Conservation (phyloP, 2,329 filamentous ascomycete species). For the Colletotrichum sp. region DNA sequence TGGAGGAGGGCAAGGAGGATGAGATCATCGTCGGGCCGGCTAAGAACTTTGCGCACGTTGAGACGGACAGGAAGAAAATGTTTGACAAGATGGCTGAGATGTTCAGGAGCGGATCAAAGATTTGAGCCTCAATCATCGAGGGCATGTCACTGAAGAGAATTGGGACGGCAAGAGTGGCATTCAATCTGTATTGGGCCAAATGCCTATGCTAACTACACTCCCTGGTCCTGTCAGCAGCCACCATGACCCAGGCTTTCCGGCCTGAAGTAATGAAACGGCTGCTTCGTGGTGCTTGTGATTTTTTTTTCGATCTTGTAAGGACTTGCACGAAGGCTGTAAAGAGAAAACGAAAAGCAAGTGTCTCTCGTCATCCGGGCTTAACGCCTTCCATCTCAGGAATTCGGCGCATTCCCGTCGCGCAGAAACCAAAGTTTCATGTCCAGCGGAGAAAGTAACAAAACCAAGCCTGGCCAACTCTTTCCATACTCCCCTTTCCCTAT, state of each 20-base stretch:
- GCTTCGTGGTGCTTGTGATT: background rate
- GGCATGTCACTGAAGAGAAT: background rate
- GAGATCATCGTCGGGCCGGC: constrained; percentile 21
- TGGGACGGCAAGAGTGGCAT: background rate
- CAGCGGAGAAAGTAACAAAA: background rate
- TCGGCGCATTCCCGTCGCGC: background rate
- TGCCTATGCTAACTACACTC: constrained; percentile 18
- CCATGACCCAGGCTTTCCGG: constrained; percentile 6
- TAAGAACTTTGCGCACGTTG: constrained; percentile 7
- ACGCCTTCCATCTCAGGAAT: constrained; percentile 17
- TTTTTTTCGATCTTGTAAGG: constrained; percentile 1
- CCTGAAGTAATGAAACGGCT: background rate
- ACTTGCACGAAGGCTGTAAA: constrained; percentile 10
- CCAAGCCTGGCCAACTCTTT: background rate
- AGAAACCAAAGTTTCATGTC: constrained; percentile 4
- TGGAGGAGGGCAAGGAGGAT: constrained; percentile 46
- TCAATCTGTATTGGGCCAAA: constrained; percentile 19
- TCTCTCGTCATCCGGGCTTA: background rate
- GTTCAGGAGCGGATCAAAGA: background rate
- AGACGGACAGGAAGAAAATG: background rate
- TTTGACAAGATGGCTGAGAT: constrained; percentile 2
- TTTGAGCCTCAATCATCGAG: background rate
- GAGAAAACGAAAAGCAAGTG: constrained; percentile 13
- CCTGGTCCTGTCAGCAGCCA: constrained; percentile 9
- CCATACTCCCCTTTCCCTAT: constrained; percentile 1